A percentile compares a stretch with the other conserved stretches of the same genome.
Evolutionary conservation across 129 eudicot species (phyloP).

Genomic region (Centaurea solstitialis): DNA sequence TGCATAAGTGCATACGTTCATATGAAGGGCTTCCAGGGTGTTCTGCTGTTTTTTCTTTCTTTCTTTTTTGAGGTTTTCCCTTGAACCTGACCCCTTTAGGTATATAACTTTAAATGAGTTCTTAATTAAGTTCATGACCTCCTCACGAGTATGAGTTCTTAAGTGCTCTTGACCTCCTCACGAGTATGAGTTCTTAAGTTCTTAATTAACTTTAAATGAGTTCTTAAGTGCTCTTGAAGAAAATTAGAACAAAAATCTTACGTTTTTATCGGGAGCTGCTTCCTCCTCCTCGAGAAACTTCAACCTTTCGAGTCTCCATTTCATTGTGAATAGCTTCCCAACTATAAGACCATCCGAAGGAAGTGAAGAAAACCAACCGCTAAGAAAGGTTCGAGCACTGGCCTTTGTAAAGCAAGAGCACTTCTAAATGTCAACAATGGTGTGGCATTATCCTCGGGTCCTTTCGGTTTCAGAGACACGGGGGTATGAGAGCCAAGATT

Average conservation of each 20-base stretch:
- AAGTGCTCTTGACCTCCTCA: not conserved
- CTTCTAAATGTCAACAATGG: constrained; percentile 61
- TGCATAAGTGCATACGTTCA: too few species aligned
- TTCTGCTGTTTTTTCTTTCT: too few species aligned
- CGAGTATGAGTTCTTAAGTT: too few species aligned
- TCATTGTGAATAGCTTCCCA: constrained; percentile 82
- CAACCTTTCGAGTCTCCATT: constrained; percentile 92
- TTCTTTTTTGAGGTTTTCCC: too few species aligned
- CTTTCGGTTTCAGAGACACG: constrained; percentile 38
- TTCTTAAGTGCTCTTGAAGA: not conserved
- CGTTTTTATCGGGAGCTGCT: constrained; percentile 35
- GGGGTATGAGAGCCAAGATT: constrained; percentile 81
- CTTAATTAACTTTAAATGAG: not conserved
- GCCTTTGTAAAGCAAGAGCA: constrained; percentile 72
- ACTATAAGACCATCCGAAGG: constrained; percentile 86
- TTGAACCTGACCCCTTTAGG: not conserved
- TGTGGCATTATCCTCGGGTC: constrained; percentile 26
- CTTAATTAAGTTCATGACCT: not conserved
- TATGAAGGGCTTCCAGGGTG: too few species aligned
- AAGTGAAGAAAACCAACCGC: constrained; percentile 96
- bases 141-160: not conserved
- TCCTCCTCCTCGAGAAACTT: constrained; percentile 43
- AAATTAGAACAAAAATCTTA: constrained; percentile 13
- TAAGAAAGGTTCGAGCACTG: constrained; percentile 86
- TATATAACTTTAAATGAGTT: not conserved